A percentile compares a stretch with the other conserved stretches of the same genome.
Conservation (phyloP, 192 early-diverging fungal genomes). For the Chytriomyces hyalinus region DNA sequence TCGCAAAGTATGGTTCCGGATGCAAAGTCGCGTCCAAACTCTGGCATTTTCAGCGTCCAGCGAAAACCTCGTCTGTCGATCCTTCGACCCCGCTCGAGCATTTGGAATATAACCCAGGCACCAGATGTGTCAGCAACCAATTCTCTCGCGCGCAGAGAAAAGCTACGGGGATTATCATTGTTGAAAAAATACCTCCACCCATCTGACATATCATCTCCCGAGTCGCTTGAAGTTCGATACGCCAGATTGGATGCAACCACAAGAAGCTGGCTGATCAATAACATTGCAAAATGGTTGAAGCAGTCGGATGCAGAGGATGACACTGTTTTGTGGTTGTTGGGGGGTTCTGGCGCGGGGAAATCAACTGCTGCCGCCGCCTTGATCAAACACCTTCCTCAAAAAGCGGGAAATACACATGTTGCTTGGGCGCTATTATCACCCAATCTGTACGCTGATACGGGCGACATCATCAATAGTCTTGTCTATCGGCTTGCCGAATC, state of each 20-base stretch:
- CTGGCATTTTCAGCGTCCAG: not conserved
- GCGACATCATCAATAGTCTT: conserved; percentile 23
- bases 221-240: conserved; percentile 4
- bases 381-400: conserved; percentile 12
- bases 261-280: conserved; percentile 24
- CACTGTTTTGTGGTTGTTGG: conserved; percentile 19
- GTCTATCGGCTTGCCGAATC: conserved; percentile 21
- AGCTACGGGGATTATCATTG: not conserved
- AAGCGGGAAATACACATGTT: not conserved
- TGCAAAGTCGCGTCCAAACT: not conserved
- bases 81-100: conserved; percentile 14
- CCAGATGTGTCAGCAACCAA: not conserved
- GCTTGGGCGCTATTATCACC: conserved; percentile 7
- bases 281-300: conserved; percentile 24
- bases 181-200: conserved; percentile 1
- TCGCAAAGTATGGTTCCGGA: not conserved
- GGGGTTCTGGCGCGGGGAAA: conserved; percentile 24
- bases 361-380: conserved; percentile 1
- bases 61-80: conserved; percentile 22
- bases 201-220: not conserved
- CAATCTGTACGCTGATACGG: not conserved
- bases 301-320: not conserved
- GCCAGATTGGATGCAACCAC: conserved; percentile 17
- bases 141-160: not conserved
- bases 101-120: conserved; percentile 5